Evolutionary conservation across 179 eudicot genomes (phyloP).

Genomic region (Amaranthus tricolor): DNA sequence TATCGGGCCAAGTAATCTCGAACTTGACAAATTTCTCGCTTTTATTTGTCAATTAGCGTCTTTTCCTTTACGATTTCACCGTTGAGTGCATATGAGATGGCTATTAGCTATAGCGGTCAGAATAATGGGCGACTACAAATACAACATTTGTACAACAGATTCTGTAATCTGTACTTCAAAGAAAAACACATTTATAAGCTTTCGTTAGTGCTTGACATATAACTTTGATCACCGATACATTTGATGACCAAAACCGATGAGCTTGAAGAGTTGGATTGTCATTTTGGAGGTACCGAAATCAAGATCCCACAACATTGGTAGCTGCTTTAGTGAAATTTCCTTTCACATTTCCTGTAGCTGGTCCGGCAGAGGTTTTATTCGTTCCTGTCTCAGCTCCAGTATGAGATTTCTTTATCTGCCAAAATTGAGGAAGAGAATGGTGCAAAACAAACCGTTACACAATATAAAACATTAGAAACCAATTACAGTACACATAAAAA

Average conservation of each 20-base stretch:
- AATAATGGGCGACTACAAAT: not conserved
- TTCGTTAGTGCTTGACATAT: not conserved
- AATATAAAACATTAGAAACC: not conserved
- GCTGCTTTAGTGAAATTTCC: slow-evolving; percentile 56
- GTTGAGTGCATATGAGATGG: too few relatives aligned
- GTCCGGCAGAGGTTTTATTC: slow-evolving; percentile 46
- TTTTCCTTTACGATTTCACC: too few relatives aligned
- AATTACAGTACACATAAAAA: not conserved
- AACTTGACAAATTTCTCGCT: too few relatives aligned
- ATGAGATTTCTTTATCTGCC: slow-evolving; percentile 64
- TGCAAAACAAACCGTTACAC: not conserved
- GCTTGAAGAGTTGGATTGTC: not conserved
- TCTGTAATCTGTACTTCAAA: not conserved
- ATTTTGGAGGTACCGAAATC: slow-evolving; percentile 3
- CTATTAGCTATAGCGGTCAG: not conserved
- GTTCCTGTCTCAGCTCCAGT: slow-evolving; percentile 36
- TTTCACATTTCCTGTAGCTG: slow-evolving; percentile 50
- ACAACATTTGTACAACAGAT: not conserved
- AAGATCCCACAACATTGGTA: slow-evolving; percentile 43
- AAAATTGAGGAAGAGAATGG: not conserved
- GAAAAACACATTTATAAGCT: not conserved
- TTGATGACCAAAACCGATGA: not conserved
- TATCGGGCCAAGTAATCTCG: too few relatives aligned
- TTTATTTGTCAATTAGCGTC: too few relatives aligned
- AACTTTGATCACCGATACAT: not conserved